phyloP scores from a whole-genome alignment of 1,139 yeast species.

The Candida glucosophila region DNA sequence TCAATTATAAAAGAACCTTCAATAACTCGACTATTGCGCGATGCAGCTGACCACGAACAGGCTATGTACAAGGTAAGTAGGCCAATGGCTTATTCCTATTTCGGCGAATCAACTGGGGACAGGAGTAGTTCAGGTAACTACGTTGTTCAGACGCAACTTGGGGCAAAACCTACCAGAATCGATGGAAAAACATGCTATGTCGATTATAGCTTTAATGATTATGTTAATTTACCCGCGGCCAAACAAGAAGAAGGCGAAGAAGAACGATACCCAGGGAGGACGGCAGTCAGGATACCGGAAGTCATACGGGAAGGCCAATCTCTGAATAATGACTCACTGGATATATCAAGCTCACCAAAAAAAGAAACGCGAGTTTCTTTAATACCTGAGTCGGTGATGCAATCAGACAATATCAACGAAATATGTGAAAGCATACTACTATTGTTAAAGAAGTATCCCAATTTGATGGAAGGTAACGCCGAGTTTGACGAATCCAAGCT shows the following conservation, averaged over 20 bases:
- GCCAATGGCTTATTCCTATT: conserved; percentile 4
- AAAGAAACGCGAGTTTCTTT: conserved; percentile 9
- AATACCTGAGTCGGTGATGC: conserved; percentile 5
- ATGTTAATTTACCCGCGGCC: conserved; percentile 5
- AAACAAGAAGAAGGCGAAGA: conserved; percentile 1
- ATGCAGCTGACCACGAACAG: conserved; percentile 48
- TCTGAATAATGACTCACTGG: conserved; percentile 23
- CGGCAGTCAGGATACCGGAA: conserved; percentile 19
- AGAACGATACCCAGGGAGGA: conserved; percentile 11
- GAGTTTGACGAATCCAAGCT: conserved; percentile 13
- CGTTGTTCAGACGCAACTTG: conserved; percentile 5
- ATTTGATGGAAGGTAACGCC: conserved; percentile 19
- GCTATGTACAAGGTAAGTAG: conserved; percentile 35
- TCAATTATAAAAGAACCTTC: conserved; percentile 48
- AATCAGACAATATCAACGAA: conserved; percentile 9
- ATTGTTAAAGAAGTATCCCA: conserved; percentile 21
- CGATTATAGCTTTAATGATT: conserved; percentile 15
- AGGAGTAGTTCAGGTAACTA: conserved; percentile 2
- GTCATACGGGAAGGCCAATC: conserved; percentile 6
- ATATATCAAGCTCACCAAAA: conserved; percentile 3
- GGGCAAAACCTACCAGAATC: conserved; percentile 21
- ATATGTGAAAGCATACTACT: conserved; percentile 14
- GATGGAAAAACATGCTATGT: conserved; percentile 28
- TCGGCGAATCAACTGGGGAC: conserved; percentile 19
- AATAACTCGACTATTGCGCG: conserved; percentile 52